Base-by-base conservation (phyloP, 495 filamentous ascomycete genomes). In the Cercophora scortea region DNA sequence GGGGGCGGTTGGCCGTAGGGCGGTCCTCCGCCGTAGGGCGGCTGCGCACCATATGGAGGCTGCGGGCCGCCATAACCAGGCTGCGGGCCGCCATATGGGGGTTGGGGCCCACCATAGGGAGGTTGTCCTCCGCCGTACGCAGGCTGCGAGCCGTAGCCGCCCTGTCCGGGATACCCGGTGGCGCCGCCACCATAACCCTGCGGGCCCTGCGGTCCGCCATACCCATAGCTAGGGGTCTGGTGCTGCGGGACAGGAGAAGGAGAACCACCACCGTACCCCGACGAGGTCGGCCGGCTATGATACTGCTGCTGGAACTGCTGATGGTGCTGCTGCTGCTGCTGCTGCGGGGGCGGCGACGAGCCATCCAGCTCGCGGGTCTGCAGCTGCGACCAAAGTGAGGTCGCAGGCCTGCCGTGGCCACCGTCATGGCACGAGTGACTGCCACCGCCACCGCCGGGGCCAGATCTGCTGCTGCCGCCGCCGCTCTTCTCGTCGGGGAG, bases 331-430 rank as follows among this genome's bases (percentile, higher is more conserved):
- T 42, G 10, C 38, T 51, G 33, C 47, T 19, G 51, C 8, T 15
- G 7, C 12, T 15, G 11, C 8, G 7, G 8, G 41, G 11, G 13
- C 8, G 11, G 8, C 10, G 43, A 11, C 43, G 32, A 32, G 43
- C 17, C 17, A 12, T 8, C 8, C 0, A 45, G 40, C 15, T 62
- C 60, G 10, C 59, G 49, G 7, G 45, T 55, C 38, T 61, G 65
- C 38, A 79, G 69, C 48, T 80, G 69, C n/a, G 64, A 62, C 78
- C 78, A 81, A 4, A 81, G 68, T 0, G 73, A 77, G 0, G 71
- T 72, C 0, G 67, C 61, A 0, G 74, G 72, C 45, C 69, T 74
- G 4, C 76, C 76, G 57, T 80, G 76, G 4, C 78, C 72, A n/a
- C 70, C 66, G 49, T 73, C 66, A 15, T 43, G 38, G 34, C 68